These are phyloP conservation scores for Linnemannia hyalina DNA, from an alignment of 192 early-diverging fungal genomes.

Conservation along the genomic window DNA sequence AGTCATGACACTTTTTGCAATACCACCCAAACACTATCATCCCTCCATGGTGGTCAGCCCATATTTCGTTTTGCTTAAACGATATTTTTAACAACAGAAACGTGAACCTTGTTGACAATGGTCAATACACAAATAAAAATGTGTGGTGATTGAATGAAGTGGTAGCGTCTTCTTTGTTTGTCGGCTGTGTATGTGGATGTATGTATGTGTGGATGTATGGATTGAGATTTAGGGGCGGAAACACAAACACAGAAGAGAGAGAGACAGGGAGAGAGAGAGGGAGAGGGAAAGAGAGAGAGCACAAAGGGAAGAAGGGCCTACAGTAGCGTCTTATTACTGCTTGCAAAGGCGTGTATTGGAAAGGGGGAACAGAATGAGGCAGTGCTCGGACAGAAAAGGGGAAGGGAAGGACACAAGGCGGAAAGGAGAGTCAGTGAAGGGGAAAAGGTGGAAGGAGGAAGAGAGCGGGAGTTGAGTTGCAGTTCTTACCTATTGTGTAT, in stretches of 20 bases:
- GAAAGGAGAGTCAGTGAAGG: not conserved
- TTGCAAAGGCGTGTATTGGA: not conserved
- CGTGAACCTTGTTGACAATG: not conserved
- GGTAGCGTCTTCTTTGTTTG: not conserved
- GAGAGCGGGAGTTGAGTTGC: not conserved
- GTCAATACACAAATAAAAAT: not conserved
- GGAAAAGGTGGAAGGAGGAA: no score
- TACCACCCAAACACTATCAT: not conserved
- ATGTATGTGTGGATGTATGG: slow-evolving; percentile 6
- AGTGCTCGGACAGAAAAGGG: slow-evolving; percentile 6
- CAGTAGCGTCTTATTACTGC: not conserved
- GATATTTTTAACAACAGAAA: not conserved
- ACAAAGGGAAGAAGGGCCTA: not conserved
- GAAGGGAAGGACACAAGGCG: not conserved
- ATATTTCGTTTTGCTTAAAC: not conserved
- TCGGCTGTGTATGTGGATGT: not conserved
- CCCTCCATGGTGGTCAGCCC: not conserved
- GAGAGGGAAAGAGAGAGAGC: not conserved
- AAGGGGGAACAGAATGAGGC: not conserved
- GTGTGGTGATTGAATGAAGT: not conserved
- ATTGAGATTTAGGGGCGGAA: not conserved
- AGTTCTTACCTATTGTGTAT: no score
- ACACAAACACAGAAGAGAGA: not conserved
- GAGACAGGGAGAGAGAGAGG: not conserved
- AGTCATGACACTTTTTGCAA: not conserved